These are phyloP conservation scores for Acanthamoeba sp. DNA, from an alignment of 208 protist genomes.

Conservation along the genomic window DNA sequence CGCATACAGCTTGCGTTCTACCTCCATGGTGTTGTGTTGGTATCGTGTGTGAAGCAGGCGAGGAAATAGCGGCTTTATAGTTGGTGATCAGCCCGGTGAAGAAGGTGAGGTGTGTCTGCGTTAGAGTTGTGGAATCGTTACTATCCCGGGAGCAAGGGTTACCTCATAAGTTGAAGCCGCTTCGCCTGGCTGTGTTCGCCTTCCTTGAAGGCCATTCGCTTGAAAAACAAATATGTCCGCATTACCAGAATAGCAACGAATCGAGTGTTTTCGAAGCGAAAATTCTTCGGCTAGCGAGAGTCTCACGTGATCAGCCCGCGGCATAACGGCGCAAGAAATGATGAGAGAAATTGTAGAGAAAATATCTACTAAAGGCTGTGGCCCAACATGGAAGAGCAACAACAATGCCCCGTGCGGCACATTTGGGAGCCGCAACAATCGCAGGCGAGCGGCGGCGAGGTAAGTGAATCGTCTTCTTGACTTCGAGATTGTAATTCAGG, in stretches of 20 bases:
- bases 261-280: no score
- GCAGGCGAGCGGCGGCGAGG: not conserved
- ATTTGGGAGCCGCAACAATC: not conserved
- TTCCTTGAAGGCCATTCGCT: constrained; percentile 40
- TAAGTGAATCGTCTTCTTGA: not conserved
- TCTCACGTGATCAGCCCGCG: no score
- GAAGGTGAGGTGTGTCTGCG: no score
- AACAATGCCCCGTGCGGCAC: constrained; percentile 50
- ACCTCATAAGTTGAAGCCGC: not conserved
- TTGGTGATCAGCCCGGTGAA: not conserved
- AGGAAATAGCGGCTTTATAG: not conserved
- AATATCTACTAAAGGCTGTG: no score
- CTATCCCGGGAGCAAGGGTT: not conserved
- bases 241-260: not conserved
- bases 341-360: not conserved
- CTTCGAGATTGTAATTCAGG: no score
- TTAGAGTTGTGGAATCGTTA: not conserved
- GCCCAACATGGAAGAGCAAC: not conserved
- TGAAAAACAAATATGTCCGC: not conserved
- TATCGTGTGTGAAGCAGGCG: not conserved
- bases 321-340: not conserved
- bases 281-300: no score
- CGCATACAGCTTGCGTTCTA: constrained; percentile 53
- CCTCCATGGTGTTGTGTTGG: not conserved
- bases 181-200: constrained; percentile 3